Base-by-base conservation (phyloP, 495 filamentous ascomycete genomes). In the Annulohypoxylon stygium region DNA sequence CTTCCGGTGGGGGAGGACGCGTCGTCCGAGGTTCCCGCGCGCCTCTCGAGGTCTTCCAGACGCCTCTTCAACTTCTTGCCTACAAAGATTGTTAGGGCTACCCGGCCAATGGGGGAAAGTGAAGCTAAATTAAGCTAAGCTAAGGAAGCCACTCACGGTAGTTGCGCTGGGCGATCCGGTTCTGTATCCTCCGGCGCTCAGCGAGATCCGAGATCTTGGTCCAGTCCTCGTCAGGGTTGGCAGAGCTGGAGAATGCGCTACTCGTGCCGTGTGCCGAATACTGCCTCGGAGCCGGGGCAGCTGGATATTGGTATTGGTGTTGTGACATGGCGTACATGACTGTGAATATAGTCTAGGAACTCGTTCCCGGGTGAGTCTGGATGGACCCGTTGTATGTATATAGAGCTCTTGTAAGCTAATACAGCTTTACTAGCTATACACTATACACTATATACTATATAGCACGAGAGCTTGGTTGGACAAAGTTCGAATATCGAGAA, bases 61-160 rank as follows among this genome's bases (percentile, higher is more conserved):
- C 95, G 90, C 81, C 93, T 93, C 92, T 99, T 99, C 65, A 99
- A 89, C 89, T 98, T 99, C 88, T 98, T 97, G 87, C 95, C 95
- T 98, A 80, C 65, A 74, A 20, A 30, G 12, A 68, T 23, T 58
- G 75, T 75, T 61, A 76, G 70, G 18, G 47, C 36, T 12, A 58
- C 34, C 33, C 16, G 14, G 23, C 65, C 58, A 53, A 61, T 36
- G 47, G 57, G 57, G 10, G 18, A 2, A 43, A 39, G 36, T 10
- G n/a, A 36, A n/a, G 39, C 2, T 26, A 30, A 6, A 3, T 6
- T 30, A 30, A 30, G 30, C 39, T 39, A 39, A 16, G 12, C 26
- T 58, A 30, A 53, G 26, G 33, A 47, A 69, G 71, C 47, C 50
- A 93, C 95, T 80, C 87, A 97, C 95, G 95, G 84, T 98, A 98